Base-by-base conservation (phyloP, 768 basidiomycete genomes). In the Trametes gibbosa region DNA sequence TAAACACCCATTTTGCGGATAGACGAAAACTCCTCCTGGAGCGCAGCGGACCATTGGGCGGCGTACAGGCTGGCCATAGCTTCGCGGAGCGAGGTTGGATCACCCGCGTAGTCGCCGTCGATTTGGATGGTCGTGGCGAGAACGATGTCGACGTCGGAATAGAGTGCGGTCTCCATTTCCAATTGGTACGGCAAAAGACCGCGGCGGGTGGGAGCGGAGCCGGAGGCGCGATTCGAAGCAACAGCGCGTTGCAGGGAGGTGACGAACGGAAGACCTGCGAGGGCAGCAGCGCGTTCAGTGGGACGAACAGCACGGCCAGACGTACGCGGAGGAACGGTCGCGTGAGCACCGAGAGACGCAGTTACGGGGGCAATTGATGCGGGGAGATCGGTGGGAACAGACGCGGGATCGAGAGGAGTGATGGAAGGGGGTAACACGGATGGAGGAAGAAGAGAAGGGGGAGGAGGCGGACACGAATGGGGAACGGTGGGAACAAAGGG, bases 21-120 rank as follows among this genome's bases (percentile, higher is more conserved):
- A 12, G 63, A 60, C 0, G 14, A 14, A 17, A 70, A 61, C 41
- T 74, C 69, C 1, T 68, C 63, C 13, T 57, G 12, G 19, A 69
- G 60, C 2, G 69, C 71, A 2, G 56, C 39, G 1, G 14, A 45
- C 73, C 70, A 73, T 13, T 68, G 32, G 0, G 51, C 51, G 1
- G 56, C 52, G 24, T 65, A 64, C 0, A 62, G 65, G 2, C 56
- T 58, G 0, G 37, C 41, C 53, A 70, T 59, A 7, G 70, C 70
- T 16, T 71, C 67, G 1, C 32, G 21, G 19, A 58, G 65, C 0
- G 62, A 59, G 3, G 35, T 24, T 0, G 71, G 70, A 24, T 70
- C 67, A 29, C 60, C 61, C 0, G 48, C 53, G 32, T 58, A 70
- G 39, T 45, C 66, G 49, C 58, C 51, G 63, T 40, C 62, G 19